Evolutionary conservation across 257 asterid species (phyloP).

Genomic region (Solanum verrucosum): DNA sequence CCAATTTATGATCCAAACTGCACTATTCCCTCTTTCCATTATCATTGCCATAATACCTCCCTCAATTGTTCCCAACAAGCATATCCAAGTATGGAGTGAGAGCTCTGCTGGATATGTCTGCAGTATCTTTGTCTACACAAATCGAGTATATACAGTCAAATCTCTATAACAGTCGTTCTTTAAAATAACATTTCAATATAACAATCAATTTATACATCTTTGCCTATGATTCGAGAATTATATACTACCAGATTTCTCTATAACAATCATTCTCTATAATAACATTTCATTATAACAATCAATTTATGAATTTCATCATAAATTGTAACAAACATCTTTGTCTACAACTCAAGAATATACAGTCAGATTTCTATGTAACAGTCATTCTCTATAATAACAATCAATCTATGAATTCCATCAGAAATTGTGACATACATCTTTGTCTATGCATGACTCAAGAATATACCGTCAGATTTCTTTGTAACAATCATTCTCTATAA

Average conservation of each 20-base stretch:
- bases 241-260: not conserved
- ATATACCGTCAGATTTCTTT: not conserved
- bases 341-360: not conserved
- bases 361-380: no score
- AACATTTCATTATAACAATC: not conserved
- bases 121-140: not conserved
- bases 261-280: not conserved
- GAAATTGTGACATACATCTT: not conserved
- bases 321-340: not conserved
- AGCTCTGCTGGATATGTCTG: constrained; percentile 64
- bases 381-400: not conserved
- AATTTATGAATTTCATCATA: not conserved
- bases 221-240: not conserved
- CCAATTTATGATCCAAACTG: constrained; percentile 76
- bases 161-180: not conserved
- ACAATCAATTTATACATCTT: not conserved
- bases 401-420: not conserved
- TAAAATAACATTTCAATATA: no score
- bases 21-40: constrained; percentile 54
- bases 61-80: constrained; percentile 64
- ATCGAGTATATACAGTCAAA: not conserved
- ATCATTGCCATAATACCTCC: constrained; percentile 55
- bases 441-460: not conserved
- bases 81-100: constrained; percentile 83
- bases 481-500: no score